Conservation (phyloP, 768 basidiomycete genomes). For the Naganishia onofrii region DNA sequence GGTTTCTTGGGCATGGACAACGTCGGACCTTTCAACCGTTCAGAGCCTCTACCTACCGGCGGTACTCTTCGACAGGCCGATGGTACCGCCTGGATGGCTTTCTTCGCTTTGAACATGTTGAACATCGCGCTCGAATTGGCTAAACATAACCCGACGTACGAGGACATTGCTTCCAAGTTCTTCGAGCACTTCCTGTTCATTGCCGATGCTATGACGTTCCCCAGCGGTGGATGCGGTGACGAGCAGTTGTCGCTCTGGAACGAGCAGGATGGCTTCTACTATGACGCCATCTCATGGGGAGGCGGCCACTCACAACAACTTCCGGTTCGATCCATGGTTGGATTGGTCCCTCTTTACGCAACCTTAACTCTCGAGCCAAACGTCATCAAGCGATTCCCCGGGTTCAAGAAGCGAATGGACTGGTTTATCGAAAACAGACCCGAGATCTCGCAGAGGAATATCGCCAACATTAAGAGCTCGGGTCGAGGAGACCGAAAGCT, state of each 20-base stretch:
- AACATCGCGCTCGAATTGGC: conserved; percentile 96
- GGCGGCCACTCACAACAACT: conserved; percentile 77
- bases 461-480: conserved; percentile 86
- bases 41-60: conserved; percentile 92
- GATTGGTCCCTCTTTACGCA: conserved; percentile 94
- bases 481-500: conserved; percentile 84
- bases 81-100: conserved; percentile 99
- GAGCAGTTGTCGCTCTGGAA: conserved; percentile 85
- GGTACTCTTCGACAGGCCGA: conserved; percentile 93
- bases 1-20: conserved; percentile 98
- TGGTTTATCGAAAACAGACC: conserved; percentile 97
- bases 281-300: conserved; percentile 90
- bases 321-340: conserved; percentile 89
- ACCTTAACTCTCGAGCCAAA: conserved; percentile 89
- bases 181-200: conserved; percentile 94
- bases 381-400: conserved; percentile 84
- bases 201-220: conserved; percentile 95
- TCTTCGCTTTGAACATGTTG: conserved; percentile 96
- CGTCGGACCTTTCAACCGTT: conserved; percentile 96
- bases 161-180: conserved; percentile 92
- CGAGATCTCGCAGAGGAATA: conserved; percentile 80
- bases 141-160: conserved; percentile 95
- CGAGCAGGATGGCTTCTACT: conserved; percentile 96
- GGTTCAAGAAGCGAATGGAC: conserved; percentile 97
- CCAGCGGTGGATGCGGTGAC: conserved; percentile 61